Evolutionary conservation across 2,329 filamentous ascomycete species (phyloP), one percentile per base, ranked within the genome.

Genomic region (Fusarium mundagurra): DNA sequence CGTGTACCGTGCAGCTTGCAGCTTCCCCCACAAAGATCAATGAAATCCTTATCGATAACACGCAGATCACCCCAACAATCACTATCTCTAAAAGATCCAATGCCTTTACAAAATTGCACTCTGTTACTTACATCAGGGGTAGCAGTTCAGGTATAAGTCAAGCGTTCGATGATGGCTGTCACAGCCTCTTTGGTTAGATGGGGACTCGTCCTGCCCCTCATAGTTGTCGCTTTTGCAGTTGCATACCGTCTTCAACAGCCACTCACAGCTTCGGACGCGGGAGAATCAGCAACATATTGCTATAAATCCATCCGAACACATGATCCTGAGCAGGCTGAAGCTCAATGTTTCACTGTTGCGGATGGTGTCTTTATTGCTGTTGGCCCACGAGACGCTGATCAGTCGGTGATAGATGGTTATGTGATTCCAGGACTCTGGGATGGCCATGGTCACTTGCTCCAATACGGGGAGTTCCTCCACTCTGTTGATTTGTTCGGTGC

Each of bases 361-460:
- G 80, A 86, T 45, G 90, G 89, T 0, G 80, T 82, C 18, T 91
- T 92, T 73, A 82, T 82, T 0, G 81, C 83, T 10, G 85, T 91
- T 0, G 86, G 87, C 48, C 67, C 81, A n/a, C 57, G 58, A 34
- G 69, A 61, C 41, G 38, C 39, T n/a, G 81, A 81, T 7, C 71
- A 84, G 18, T 43, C 51, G 17, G 62, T 53, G 12, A 58, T 67
- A 17, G 68, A 78, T 29, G 90, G 90, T 1, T 86, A 89, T 73
- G 91, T 88, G 4, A 88, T 92, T 33, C 92, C 92, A 0, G 92
- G 92, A 0, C 83, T 94, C 4, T 93, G 91, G 88, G 92, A 94
- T 73, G 91, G 91, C 0, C 92, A 93, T 79, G 92, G 90, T 1
- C 92, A 93, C 78, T 82, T 93, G 54, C 79, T 91, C 24, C 87